Evolutionary conservation across 2,329 filamentous ascomycete genomes (phyloP).

Genomic region (Cyanodermella asteris): DNA sequence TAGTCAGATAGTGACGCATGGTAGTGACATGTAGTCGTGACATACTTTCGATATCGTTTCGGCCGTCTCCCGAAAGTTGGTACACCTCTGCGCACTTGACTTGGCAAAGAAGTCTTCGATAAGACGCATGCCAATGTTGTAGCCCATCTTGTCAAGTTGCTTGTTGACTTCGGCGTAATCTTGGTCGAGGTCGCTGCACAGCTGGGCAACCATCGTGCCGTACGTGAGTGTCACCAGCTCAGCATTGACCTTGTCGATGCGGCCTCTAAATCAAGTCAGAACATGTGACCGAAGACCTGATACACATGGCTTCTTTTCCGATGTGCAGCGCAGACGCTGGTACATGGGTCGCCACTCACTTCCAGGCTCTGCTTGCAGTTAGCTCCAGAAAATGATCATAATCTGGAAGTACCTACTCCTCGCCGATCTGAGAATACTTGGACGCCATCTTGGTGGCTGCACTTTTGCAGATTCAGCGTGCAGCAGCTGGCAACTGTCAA

Average conservation of each 20-base stretch:
- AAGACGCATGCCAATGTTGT: conserved; percentile 86
- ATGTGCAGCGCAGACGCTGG: too few relatives aligned
- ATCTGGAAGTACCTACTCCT: too few relatives aligned
- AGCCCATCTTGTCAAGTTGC: conserved; percentile 96
- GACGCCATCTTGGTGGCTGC: too few relatives aligned
- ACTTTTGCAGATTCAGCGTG: too few relatives aligned
- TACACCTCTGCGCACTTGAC: conserved; percentile 70
- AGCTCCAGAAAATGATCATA: too few relatives aligned
- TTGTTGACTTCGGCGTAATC: conserved; percentile 94
- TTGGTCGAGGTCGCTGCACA: conserved; percentile 88
- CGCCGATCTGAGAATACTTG: too few relatives aligned
- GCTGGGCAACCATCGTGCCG: conserved; percentile 85
- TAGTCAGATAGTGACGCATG: background rate
- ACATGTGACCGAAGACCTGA: background rate
- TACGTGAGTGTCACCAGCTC: conserved; percentile 95
- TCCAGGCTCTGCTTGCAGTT: conserved; percentile 62
- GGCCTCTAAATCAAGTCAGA: conserved; percentile 37
- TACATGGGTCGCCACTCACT: conserved; percentile 36
- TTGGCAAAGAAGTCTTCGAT: conserved; percentile 98
- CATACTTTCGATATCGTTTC: conserved; percentile 83
- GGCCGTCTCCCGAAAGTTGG: conserved; percentile 85
- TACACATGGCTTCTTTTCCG: background rate
- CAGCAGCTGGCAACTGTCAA: too few relatives aligned
- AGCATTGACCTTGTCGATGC: conserved; percentile 93
- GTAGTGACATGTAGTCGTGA: background rate